These are phyloP conservation scores for Syzygium jambos DNA, from an alignment of 345 rosid species.

Conservation along the genomic window DNA sequence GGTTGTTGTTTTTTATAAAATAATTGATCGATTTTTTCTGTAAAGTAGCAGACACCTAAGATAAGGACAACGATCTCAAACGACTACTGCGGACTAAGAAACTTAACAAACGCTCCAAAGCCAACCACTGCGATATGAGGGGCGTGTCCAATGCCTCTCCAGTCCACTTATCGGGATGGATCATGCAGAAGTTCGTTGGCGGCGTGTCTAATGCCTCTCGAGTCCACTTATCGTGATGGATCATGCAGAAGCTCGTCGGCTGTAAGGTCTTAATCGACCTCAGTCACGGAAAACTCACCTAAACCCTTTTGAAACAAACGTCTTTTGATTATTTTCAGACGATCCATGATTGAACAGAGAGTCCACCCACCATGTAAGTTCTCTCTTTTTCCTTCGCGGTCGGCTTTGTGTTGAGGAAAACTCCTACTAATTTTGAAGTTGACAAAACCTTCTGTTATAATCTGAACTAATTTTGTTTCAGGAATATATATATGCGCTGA, in stretches of 20 bases:
- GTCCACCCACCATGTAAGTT: neutral
- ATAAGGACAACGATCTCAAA: neutral
- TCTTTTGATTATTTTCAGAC: neutral
- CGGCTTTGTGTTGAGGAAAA: too few relatives aligned
- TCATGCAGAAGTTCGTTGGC: neutral
- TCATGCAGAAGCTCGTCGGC: neutral
- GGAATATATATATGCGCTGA: too few relatives aligned
- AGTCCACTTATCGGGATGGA: neutral
- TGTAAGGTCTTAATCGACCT: too few relatives aligned
- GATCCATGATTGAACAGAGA: neutral
- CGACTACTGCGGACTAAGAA: neutral
- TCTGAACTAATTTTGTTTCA: too few relatives aligned
- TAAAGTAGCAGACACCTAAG: neutral
- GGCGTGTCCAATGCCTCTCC: too few relatives aligned
- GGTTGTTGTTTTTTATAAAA: neutral
- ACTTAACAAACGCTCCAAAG: too few relatives aligned
- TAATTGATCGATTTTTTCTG: neutral
- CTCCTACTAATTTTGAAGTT: too few relatives aligned
- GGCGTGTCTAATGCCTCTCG: neutral
- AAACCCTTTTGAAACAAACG: neutral
- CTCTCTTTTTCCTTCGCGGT: neutral
- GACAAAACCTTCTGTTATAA: too few relatives aligned
- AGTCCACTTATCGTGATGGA: neutral
- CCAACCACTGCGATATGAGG: too few relatives aligned
- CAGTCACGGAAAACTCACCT: too few relatives aligned